These are phyloP conservation scores for Cladosporium oxysporum DNA, from an alignment of 2,329 filamentous ascomycete species.

Conservation along the genomic window DNA sequence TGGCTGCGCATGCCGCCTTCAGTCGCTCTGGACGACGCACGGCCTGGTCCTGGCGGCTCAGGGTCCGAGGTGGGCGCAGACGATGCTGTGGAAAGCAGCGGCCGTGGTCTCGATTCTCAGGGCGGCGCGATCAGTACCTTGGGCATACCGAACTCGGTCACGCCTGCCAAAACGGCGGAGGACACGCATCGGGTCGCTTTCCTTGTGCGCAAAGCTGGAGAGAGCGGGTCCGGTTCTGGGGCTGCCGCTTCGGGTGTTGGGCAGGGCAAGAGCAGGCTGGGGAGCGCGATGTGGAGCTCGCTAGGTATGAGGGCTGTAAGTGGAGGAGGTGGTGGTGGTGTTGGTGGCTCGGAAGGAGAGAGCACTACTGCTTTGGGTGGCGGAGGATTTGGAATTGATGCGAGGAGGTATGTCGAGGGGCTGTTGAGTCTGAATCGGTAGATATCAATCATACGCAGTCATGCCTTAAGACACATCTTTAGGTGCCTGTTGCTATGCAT, in stretches of 20 bases:
- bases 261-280: constrained; percentile 21
- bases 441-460: background rate
- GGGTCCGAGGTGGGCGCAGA: background rate
- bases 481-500: background rate
- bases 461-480: background rate
- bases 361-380: constrained; percentile 54
- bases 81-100: background rate
- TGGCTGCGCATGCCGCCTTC: constrained; percentile 58
- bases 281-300: constrained; percentile 35
- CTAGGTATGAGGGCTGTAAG: constrained; percentile 29
- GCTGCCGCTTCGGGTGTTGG: constrained; percentile 26
- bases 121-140: constrained; percentile 12
- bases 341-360: constrained; percentile 48
- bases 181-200: constrained; percentile 44
- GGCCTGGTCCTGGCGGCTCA: background rate
- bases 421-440: constrained; percentile 63
- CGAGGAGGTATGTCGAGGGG: constrained; percentile 72
- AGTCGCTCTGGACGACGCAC: constrained; percentile 1
- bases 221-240: constrained; percentile 23
- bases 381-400: constrained; percentile 74
- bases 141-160: constrained; percentile 6
- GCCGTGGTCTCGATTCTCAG: background rate
- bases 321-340: constrained; percentile 27
- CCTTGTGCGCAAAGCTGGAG: constrained; percentile 43
- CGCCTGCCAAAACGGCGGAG: background rate